These are phyloP conservation scores for Leishmania tarentolae DNA, from an alignment of 208 protist species.

Conservation along the genomic window DNA sequence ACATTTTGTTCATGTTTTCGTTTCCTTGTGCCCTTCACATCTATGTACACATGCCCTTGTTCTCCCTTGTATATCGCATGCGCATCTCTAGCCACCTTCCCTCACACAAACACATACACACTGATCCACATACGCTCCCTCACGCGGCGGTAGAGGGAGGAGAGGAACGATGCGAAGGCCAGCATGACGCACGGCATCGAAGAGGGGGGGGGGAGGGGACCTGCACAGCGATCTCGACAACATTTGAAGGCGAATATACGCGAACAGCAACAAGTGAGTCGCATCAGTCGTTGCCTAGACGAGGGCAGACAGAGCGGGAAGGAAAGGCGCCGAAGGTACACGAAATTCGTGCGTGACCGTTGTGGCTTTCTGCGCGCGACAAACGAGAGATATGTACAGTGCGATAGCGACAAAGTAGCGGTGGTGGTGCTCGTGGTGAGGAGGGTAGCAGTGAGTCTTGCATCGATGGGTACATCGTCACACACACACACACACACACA, in stretches of 20 bases:
- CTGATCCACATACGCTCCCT: not conserved
- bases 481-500: not conserved
- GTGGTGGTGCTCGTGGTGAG: not conserved
- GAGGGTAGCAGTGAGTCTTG: not conserved
- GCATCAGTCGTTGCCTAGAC: no score
- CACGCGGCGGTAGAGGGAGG: not conserved
- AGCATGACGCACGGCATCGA: not conserved
- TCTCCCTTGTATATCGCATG: not conserved
- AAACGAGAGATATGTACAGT: not conserved
- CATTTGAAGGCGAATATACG: not conserved
- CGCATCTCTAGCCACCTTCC: not conserved
- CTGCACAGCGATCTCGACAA: not conserved
- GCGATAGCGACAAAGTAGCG: not conserved
- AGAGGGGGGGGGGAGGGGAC: not conserved
- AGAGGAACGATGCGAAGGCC: not conserved
- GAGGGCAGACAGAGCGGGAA: not conserved
- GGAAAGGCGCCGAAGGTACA: not conserved
- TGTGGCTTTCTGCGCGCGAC: not conserved
- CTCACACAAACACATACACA: no score
- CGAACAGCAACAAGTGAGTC: not conserved
- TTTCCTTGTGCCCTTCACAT: not conserved
- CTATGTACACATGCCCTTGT: not conserved
- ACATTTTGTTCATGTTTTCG: not conserved
- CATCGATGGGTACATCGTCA: not conserved
- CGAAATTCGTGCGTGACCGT: not conserved